Conservation (phyloP, 176 grass and related monocot genomes). For the Paspalum notatum region DNA sequence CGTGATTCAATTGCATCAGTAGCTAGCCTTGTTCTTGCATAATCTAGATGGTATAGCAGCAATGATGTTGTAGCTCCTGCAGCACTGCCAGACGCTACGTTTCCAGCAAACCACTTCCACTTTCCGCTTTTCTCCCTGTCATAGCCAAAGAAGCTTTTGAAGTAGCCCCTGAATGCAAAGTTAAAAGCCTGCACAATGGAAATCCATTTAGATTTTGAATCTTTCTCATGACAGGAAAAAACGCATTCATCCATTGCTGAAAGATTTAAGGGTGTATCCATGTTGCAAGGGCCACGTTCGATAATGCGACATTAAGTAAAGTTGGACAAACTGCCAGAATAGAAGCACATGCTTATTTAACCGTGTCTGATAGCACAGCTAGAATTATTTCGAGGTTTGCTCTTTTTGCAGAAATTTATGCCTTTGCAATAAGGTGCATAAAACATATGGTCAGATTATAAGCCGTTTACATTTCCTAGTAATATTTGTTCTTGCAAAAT, state of each 20-base stretch:
- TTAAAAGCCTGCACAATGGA: slow-evolving; percentile 77
- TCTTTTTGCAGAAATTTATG: slow-evolving; percentile 1
- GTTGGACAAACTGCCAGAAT: slow-evolving; percentile 11
- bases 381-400: not conserved
- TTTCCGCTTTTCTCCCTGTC: slow-evolving; percentile 69
- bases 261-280: not conserved
- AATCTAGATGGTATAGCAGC: slow-evolving; percentile 92
- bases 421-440: not conserved
- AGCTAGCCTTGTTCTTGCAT: slow-evolving; percentile 72
- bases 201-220: not conserved
- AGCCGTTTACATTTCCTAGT: not conserved
- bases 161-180: slow-evolving; percentile 96
- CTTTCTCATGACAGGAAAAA: not conserved
- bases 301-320: slow-evolving; percentile 1
- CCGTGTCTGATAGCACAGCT: not conserved
- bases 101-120: slow-evolving; percentile 74
- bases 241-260: not conserved
- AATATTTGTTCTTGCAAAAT: not conserved
- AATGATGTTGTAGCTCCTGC: slow-evolving; percentile 80
- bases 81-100: slow-evolving; percentile 82
- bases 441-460: not conserved
- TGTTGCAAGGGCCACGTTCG: not conserved
- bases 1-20: slow-evolving; percentile 76
- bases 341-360: not conserved
- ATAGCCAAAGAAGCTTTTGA: slow-evolving; percentile 71